These are phyloP conservation scores for Boletus speciosus DNA, from an alignment of 768 basidiomycete genomes.

Conservation along the genomic window DNA sequence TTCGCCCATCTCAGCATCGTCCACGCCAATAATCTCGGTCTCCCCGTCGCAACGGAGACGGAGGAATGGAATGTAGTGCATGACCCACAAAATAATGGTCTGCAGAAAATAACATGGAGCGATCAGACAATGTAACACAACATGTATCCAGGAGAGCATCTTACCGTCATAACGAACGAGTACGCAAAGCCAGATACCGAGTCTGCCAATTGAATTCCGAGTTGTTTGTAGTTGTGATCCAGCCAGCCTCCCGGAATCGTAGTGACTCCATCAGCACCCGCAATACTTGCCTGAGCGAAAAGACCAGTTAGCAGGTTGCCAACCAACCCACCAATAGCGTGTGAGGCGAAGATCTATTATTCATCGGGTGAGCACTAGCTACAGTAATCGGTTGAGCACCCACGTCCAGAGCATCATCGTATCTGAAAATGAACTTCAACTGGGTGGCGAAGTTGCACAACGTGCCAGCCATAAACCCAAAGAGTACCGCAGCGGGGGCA, in stretches of 20 bases:
- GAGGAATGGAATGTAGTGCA: slow-evolving; percentile 84
- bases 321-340: slow-evolving; percentile 72
- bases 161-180: slow-evolving; percentile 73
- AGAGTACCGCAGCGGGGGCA: slow-evolving; percentile 76
- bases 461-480: slow-evolving; percentile 81
- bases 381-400: slow-evolving; percentile 18
- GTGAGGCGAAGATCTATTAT: slow-evolving; percentile 81
- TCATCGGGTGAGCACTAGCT: neutral
- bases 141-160: slow-evolving; percentile 20
- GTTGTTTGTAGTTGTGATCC: slow-evolving; percentile 75
- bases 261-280: slow-evolving; percentile 73
- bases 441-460: slow-evolving; percentile 95
- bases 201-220: slow-evolving; percentile 83
- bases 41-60: slow-evolving; percentile 65
- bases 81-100: slow-evolving; percentile 82
- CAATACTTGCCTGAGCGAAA: slow-evolving; percentile 80
- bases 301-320: slow-evolving; percentile 84
- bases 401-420: slow-evolving; percentile 81
- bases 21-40: slow-evolving; percentile 78
- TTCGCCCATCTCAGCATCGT: slow-evolving; percentile 88
- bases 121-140: neutral
- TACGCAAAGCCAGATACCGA: slow-evolving; percentile 62
- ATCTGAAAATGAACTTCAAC: slow-evolving; percentile 76
- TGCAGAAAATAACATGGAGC: slow-evolving; percentile 17
- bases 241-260: slow-evolving; percentile 82